Evolutionary conservation across 2,329 filamentous ascomycete genomes (phyloP).

Genomic region (Macrophomina tecta): DNA sequence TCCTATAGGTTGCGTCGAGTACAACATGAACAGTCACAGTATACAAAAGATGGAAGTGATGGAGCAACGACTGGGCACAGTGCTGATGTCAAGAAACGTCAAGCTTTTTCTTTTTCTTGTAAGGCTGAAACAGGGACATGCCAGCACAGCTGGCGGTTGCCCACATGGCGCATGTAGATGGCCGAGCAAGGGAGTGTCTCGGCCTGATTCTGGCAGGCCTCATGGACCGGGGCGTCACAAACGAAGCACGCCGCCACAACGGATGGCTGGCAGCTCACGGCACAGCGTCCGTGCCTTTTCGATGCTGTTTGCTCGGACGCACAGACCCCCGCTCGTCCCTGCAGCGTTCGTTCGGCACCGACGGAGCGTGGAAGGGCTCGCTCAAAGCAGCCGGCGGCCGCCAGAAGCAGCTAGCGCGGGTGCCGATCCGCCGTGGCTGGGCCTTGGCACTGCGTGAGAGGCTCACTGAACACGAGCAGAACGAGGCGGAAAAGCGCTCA

Average conservation of each 20-base stretch:
- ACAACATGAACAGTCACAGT: background rate
- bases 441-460: slow-evolving; percentile 18
- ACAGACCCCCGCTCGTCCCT: background rate
- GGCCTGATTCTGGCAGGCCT: background rate
- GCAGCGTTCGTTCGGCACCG: background rate
- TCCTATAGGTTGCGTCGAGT: background rate
- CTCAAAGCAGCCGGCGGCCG: background rate
- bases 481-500: background rate
- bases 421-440: slow-evolving; percentile 14
- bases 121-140: slow-evolving; percentile 14
- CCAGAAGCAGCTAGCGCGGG: background rate
- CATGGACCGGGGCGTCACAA: slow-evolving; percentile 5
- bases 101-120: slow-evolving; percentile 2
- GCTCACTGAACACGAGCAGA: slow-evolving; percentile 16
- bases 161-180: background rate
- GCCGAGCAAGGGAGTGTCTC: background rate
- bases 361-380: background rate
- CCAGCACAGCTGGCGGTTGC: background rate
- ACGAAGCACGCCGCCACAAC: background rate
- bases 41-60: background rate
- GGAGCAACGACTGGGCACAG: background rate
- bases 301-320: slow-evolving; percentile 6
- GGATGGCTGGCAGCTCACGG: slow-evolving; percentile 3
- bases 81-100: background rate
- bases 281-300: background rate